phyloP scores from a whole-genome alignment of 495 filamentous ascomycete species.

The Penicillium paradoxum region DNA sequence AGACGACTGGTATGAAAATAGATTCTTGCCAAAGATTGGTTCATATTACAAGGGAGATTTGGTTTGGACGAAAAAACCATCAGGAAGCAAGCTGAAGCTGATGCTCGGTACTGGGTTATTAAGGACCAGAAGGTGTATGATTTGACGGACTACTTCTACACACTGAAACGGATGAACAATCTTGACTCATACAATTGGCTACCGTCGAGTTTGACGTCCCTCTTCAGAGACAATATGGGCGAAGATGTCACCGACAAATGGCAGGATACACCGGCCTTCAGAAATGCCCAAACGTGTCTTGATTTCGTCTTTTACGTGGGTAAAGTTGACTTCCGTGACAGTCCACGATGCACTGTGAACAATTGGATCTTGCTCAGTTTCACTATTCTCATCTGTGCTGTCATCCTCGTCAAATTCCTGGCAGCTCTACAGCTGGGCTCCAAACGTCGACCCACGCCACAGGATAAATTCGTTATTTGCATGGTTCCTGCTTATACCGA shows the following conservation, averaged over 20 bases:
- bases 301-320: constrained; percentile 81
- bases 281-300: constrained; percentile 68
- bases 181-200: constrained; percentile 60
- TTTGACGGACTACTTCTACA: constrained; percentile 85
- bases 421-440: constrained; percentile 90
- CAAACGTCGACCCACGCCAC: constrained; percentile 80
- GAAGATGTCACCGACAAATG: constrained; percentile 66
- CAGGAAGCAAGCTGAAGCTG: constrained; percentile 53
- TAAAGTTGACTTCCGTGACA: constrained; percentile 75
- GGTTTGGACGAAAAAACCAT: constrained; percentile 60
- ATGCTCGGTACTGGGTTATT: constrained; percentile 74
- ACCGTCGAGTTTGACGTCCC: constrained; percentile 52
- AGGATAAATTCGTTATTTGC: constrained; percentile 99
- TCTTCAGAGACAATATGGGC: constrained; percentile 72
- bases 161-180: constrained; percentile 48
- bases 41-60: constrained; percentile 84
- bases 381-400: constrained; percentile 70
- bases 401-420: constrained; percentile 86
- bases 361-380: constrained; percentile 88
- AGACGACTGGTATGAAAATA: constrained; percentile 68
- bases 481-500: constrained; percentile 97
- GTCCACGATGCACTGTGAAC: constrained; percentile 75
- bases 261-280: constrained; percentile 45
- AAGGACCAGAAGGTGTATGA: constrained; percentile 75
- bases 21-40: constrained; percentile 73